Conservation (phyloP, 179 eudicot species). For the Spergularia azorica region DNA sequence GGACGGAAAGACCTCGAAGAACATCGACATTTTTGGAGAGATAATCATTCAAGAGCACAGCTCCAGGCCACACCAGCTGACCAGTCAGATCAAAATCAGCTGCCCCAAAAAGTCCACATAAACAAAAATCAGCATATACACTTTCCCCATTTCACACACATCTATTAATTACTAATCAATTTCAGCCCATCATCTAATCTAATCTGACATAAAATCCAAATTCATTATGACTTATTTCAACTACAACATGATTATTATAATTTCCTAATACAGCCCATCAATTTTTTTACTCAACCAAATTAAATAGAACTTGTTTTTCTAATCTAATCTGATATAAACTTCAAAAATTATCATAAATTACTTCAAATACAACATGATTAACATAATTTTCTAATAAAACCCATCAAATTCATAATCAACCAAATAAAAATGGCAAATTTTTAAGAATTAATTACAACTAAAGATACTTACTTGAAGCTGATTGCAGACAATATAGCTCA, state of each 20-base stretch:
- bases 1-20: constrained; percentile 68
- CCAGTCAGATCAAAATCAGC: constrained; percentile 99
- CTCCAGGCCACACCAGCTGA: constrained; percentile 98
- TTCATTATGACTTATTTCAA: background rate
- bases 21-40: constrained; percentile 69
- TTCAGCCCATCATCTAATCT: background rate
- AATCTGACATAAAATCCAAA: background rate
- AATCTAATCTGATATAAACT: too few relatives aligned
- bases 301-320: too few relatives aligned
- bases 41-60: constrained; percentile 72
- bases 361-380: too few relatives aligned
- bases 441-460: too few relatives aligned
- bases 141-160: background rate
- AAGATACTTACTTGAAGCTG: constrained; percentile 78
- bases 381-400: too few relatives aligned
- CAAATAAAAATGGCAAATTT: too few relatives aligned
- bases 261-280: too few relatives aligned
- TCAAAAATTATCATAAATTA: too few relatives aligned
- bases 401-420: too few relatives aligned
- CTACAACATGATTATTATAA: background rate
- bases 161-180: background rate
- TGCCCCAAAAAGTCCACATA: constrained; percentile 31
- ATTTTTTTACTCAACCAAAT: too few relatives aligned
- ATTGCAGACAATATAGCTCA: constrained; percentile 73
- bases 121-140: constrained; percentile 7